Evolutionary conservation across 169 alveolate species (phyloP), one percentile per base, ranked within the genome.

Genomic region (Cryptosporidium canis): DNA sequence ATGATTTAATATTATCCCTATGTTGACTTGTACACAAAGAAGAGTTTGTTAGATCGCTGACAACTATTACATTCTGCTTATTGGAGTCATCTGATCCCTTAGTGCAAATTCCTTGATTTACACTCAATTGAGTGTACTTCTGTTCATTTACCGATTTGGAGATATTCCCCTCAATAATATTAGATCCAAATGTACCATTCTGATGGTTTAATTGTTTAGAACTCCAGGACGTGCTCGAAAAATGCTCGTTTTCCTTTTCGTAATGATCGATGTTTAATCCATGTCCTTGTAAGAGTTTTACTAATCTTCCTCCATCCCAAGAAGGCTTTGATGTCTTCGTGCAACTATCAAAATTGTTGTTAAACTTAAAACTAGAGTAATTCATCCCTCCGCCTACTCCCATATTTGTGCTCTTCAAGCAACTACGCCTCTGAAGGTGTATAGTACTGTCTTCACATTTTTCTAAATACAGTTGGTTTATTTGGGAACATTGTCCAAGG

Each of bases 301-400:
- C 87, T 56, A 77, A 33, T 27, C 87, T 55, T 5, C 87, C 87
- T 39, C 87, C 87, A 77, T 77, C 87, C 87, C 87, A 77, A 37
- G 87, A 77, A 58, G 87, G 87, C 31, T 77, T 77, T 39, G 83
- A 37, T 24, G 48, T 44, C n/a, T 61, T 55, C 12, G 71, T 12
- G 29, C 21, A 58, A 55, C 44, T 48, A 31, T 77, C 87, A 61
- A 29, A 39, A 58, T 33, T 77, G 21, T 29, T 41, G 35, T 58
- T 77, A 24, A 39, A 58, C 48, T 77, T 77, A 14, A 77, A 29
- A 35, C 41, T 58, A 56, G 58, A 35, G n/a, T 41, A 24, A 18
- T 41, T 61, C 27, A 70, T 47, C 6, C 83, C 66, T n/a, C 35
- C 41, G 8, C 12, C 27, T 35, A 3, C 29, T 41, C 37, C 61